Evolutionary conservation across 805 yeast species (phyloP), one percentile per base, ranked within the genome.

Genomic region (Kuraishia capsulata): DNA sequence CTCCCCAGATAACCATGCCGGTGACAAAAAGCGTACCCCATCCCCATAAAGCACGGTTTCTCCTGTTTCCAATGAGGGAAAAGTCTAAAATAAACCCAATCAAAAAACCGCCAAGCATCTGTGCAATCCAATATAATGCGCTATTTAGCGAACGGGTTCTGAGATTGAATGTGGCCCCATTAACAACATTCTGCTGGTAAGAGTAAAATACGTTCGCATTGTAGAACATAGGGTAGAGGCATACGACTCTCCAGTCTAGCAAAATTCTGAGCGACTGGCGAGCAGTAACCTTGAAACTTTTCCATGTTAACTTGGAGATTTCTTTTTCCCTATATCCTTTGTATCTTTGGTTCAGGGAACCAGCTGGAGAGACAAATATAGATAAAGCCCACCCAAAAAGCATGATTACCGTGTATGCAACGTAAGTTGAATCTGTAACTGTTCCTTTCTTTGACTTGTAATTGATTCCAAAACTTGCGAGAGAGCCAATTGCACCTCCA

Each of bases 191-290:
- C 49, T 72, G 76, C 56, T 77, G 81, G 55, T 77, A 77, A 33
- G 81, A 72, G 63, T 75, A 75, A 60, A 75, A 77, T 78, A 78
- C 77, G 61, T 77, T 77, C 28, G 82, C 73, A 21, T 78, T 66
- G 46, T 72, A 70, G 53, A 76, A 77, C 72, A 74, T 67, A 32
- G 83, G 83, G 65, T 77, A 70, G 52, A 75, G 48, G 20, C 69
- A 53, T 35, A 67, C 50, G 5, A 33, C 26, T 20, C 36, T 33
- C 24, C 24, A 18, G 14, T 33, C 14, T 13, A 28, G 14, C 17
- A 33, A 4, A 28, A 28, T 33, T 18, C 10, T n/a, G 28, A 20
- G 6, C 26, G n/a, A n/a, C n/a, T n/a, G n/a, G n/a, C n/a, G n/a
- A n/a, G n/a, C n/a, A n/a, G 67, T 52, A 37, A 65, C 52, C 35